A percentile compares a stretch with the other conserved stretches of the same genome.
Conservation (phyloP, 805 yeast species). For the Zygotorulaspora florentina region DNA sequence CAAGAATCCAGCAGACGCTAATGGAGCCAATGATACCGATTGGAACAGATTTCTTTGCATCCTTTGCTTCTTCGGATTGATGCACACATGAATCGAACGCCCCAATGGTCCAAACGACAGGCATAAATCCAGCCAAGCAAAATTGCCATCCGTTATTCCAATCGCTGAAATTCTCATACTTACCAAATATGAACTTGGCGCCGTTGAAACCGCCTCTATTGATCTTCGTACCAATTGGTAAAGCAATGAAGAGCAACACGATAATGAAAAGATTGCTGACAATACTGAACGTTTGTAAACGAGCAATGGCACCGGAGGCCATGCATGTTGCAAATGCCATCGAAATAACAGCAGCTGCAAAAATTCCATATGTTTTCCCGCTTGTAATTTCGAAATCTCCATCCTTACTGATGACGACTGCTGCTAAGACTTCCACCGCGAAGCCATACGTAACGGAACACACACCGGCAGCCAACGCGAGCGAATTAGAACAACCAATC, state of each 20-base stretch:
- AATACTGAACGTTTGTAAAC: conserved; percentile 57
- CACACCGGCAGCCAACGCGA: conserved; percentile 62
- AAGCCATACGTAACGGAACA: conserved; percentile 73
- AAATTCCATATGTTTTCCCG: conserved; percentile 59
- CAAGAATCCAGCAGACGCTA: conserved; percentile 51
- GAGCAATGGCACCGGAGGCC: conserved; percentile 54
- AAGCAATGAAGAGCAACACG: conserved; percentile 53
- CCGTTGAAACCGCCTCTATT: conserved; percentile 41
- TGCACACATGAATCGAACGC: conserved; percentile 71
- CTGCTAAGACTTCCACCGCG: conserved; percentile 54
- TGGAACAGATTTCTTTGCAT: conserved; percentile 58
- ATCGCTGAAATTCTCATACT: conserved; percentile 45
- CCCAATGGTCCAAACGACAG: conserved; percentile 72
- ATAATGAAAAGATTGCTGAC: conserved; percentile 50
- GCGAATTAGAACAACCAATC: conserved; percentile 63
- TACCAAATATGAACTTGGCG: conserved; percentile 53
- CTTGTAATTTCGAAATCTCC: conserved; percentile 52
- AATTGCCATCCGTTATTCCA: conserved; percentile 61
- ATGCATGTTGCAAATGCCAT: conserved; percentile 52
- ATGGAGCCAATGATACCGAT: conserved; percentile 60
- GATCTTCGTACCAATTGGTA: conserved; percentile 54
- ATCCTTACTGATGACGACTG: conserved; percentile 50
- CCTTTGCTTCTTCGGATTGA: conserved; percentile 65
- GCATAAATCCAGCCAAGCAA: conserved; percentile 51
- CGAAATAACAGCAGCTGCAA: conserved; percentile 53